Evolutionary conservation across 192 early-diverging fungal genomes (phyloP), one percentile per base, ranked within the genome.

Genomic region (Gigaspora rosea): DNA sequence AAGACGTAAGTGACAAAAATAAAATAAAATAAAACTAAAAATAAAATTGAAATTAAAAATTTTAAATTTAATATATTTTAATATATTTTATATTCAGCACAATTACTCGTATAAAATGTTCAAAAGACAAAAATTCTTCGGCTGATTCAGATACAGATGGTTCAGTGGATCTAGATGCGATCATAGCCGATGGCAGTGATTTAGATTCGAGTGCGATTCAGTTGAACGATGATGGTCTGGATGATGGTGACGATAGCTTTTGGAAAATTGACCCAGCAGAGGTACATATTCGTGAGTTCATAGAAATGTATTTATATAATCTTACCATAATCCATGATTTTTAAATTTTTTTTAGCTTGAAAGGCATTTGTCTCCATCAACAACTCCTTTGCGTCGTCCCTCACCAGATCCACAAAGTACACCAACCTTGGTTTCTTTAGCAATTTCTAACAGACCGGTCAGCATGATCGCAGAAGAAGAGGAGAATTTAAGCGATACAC

Each of bases 251-350:
- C 36, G 75, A 76, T 18, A 22, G 66, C 7, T 76, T 76, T 35
- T 76, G 75, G 75, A 76, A 64, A 41, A 51, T 76, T 66, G 75
- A 76, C 54, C 27, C 75, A n/a, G 54, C 47, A 20, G 75, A 76
- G 73, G 73, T 75, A 75, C 27, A 27, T 27, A 27, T 27, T 27
- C 1, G 27, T 27, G 27, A 27, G 27, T 27, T 27, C 27, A 1
- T 27, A 27, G 27, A 27, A 27, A 27, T 27, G 27, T 27, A 27
- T 27, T 27, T 27, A 27, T 27, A 27, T 27, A 27, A 27, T 27
- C 27, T 27, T 27, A 27, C 27, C 27, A 27, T 27, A 27, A 27
- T 27, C 27, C 27, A 27, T 27, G 27, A 27, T 1, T 27, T 27
- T 27, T 27, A 27, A 27, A 27, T 49, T 32, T 75, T 32, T 75